A percentile compares a stretch with the other conserved stretches of the same genome.
These are phyloP conservation scores for Prunus davidiana DNA, from an alignment of 306 rosid species.

Conservation along the genomic window DNA sequence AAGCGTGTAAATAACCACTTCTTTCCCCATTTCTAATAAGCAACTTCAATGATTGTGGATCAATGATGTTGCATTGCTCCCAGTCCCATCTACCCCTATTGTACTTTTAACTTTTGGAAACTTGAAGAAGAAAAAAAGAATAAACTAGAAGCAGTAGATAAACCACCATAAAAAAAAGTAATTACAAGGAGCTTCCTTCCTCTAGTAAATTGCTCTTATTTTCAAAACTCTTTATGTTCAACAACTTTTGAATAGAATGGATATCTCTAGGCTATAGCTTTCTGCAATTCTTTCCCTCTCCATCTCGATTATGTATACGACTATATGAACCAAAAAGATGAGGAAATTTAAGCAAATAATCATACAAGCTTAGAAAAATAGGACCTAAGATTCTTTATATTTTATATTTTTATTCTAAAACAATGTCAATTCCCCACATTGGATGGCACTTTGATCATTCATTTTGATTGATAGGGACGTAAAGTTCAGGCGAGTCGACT, in stretches of 20 bases:
- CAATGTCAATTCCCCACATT: conserved; percentile 2
- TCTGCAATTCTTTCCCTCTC: background rate
- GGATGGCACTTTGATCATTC: background rate
- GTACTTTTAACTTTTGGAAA: conserved; percentile 12
- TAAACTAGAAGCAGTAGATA: conserved; percentile 11
- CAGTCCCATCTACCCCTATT: background rate
- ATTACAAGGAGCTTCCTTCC: background rate
- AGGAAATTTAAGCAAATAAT: background rate
- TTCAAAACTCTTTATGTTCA: conserved; percentile 14
- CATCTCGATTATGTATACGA: background rate
- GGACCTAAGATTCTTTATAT: background rate
- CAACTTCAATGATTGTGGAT: background rate
- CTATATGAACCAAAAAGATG: background rate
- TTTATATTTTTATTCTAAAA: background rate
- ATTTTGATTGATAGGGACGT: conserved; percentile 22
- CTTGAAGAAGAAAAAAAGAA: background rate
- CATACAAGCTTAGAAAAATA: background rate
- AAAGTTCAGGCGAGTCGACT: conserved; percentile 14
- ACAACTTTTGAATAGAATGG: conserved; percentile 20
- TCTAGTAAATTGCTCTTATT: background rate
- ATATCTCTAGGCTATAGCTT: background rate
- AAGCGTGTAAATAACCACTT: background rate
- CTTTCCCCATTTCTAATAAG: background rate
- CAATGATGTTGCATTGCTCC: background rate
- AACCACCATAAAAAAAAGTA: conserved; percentile 9